Conservation (phyloP, 345 rosid genomes). For the Lepidium sativum region DNA sequence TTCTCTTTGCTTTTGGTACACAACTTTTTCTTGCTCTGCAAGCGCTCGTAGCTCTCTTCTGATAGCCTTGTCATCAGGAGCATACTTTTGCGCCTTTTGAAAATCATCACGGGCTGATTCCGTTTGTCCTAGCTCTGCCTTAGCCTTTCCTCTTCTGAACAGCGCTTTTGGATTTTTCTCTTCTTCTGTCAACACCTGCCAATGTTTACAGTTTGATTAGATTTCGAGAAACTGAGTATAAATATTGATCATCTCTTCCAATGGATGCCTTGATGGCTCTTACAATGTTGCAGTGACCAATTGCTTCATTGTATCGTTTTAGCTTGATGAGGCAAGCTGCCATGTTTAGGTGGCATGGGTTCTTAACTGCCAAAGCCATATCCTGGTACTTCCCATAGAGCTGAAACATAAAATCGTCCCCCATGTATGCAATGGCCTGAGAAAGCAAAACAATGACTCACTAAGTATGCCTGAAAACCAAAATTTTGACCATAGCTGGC, state of each 20-base stretch:
- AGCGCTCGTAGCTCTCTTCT: constrained; percentile 58
- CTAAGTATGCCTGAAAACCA: not conserved
- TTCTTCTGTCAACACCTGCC: constrained; percentile 79
- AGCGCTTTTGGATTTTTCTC: constrained; percentile 82
- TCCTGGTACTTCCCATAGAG: constrained; percentile 90
- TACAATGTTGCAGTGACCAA: constrained; percentile 75
- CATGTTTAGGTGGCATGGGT: constrained; percentile 91
- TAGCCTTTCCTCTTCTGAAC: constrained; percentile 89
- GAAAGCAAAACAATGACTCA: constrained; percentile 18
- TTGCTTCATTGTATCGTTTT: constrained; percentile 72
- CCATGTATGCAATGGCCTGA: constrained; percentile 92
- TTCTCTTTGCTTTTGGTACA: constrained; percentile 76
- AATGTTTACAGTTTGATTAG: constrained; percentile 8
- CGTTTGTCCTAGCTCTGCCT: constrained; percentile 84
- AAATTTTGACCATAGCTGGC: not conserved
- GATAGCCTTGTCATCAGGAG: constrained; percentile 81
- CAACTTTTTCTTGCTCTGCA: constrained; percentile 73
- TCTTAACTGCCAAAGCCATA: constrained; percentile 96
- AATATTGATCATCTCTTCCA: not conserved
- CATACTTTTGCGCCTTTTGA: constrained; percentile 64
- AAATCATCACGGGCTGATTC: constrained; percentile 90
- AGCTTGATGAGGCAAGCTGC: constrained; percentile 91
- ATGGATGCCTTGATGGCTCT: not conserved
- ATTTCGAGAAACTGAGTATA: not conserved
- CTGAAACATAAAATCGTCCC: constrained; percentile 96